phyloP scores from a whole-genome alignment of 345 rosid species.

The Cardamine occulta region DNA sequence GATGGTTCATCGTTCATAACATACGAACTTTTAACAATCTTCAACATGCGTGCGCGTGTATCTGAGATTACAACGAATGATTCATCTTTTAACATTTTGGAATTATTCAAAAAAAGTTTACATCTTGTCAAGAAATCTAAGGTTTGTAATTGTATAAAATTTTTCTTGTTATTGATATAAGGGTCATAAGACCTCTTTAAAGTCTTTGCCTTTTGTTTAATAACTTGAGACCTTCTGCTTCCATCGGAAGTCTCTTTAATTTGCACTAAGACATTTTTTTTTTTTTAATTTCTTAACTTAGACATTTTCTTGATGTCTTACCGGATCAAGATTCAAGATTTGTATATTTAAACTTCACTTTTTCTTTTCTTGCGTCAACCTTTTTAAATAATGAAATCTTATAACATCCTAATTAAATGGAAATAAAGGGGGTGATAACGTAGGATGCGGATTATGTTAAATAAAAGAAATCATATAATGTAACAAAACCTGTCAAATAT shows the following conservation, averaged over 20 bases:
- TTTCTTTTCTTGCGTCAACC: not conserved
- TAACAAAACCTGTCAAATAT: conserved; percentile 9
- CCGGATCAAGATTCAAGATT: not conserved
- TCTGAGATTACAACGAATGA: not conserved
- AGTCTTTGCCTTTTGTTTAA: not conserved
- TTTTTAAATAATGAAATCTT: conserved; percentile 7
- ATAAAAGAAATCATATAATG: not conserved
- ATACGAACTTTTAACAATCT: not conserved
- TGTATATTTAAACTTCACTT: not conserved
- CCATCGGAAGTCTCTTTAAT: not conserved
- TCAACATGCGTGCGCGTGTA: not conserved
- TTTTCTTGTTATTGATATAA: not conserved
- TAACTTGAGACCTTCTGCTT: not conserved
- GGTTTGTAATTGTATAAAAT: not conserved
- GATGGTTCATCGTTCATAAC: not conserved
- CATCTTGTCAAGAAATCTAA: not conserved
- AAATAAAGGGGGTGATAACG: conserved; percentile 2
- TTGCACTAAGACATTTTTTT: not conserved
- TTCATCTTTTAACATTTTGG: not conserved
- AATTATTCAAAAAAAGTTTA: not conserved
- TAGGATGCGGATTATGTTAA: conserved; percentile 14
- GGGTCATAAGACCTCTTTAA: not conserved
- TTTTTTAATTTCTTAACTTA: too few species aligned
- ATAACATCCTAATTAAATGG: not conserved
- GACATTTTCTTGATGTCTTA: not conserved